phyloP scores from a whole-genome alignment of 345 rosid species.

The Luvunga scandens region DNA sequence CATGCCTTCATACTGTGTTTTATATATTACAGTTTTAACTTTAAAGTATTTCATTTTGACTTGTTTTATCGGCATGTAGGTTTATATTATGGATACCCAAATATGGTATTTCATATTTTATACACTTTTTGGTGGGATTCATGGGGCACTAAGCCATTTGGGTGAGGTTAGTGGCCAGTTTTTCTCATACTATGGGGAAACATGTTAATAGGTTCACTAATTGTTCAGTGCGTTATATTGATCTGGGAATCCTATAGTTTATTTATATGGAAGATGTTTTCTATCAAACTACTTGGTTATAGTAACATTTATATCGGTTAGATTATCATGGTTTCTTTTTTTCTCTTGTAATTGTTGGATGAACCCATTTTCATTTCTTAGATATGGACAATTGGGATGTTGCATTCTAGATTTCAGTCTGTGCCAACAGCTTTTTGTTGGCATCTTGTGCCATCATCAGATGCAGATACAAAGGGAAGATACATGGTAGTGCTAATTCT shows the following conservation, averaged over 20 bases:
- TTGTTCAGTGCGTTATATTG: not conserved
- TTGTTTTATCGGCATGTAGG: constrained; percentile 42
- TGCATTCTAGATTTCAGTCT: constrained; percentile 79
- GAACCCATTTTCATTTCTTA: constrained; percentile 26
- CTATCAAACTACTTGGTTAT: not conserved
- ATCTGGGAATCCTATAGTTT: too few species aligned
- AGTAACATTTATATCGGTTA: constrained; percentile 2
- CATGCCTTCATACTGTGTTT: constrained; percentile 7
- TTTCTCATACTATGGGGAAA: constrained; percentile 6
- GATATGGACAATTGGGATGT: constrained; percentile 96
- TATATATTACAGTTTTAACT: not conserved
- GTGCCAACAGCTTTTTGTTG: constrained; percentile 68
- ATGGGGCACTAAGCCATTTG: constrained; percentile 94
- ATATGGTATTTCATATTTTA: constrained; percentile 97
- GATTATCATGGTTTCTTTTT: not conserved
- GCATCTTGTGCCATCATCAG: constrained; percentile 59
- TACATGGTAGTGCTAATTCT: constrained; percentile 37
- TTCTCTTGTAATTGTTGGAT: constrained; percentile 13
- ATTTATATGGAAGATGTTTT: not conserved
- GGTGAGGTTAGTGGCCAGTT: constrained; percentile 72
- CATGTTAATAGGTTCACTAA: not conserved
- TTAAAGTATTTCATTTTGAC: not conserved
- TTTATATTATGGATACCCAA: constrained; percentile 92
- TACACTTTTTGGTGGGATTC: constrained; percentile 91
- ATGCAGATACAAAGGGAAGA: constrained; percentile 29